Evolutionary conservation across 345 rosid species (phyloP).

Genomic region (Hevea brasiliensis): DNA sequence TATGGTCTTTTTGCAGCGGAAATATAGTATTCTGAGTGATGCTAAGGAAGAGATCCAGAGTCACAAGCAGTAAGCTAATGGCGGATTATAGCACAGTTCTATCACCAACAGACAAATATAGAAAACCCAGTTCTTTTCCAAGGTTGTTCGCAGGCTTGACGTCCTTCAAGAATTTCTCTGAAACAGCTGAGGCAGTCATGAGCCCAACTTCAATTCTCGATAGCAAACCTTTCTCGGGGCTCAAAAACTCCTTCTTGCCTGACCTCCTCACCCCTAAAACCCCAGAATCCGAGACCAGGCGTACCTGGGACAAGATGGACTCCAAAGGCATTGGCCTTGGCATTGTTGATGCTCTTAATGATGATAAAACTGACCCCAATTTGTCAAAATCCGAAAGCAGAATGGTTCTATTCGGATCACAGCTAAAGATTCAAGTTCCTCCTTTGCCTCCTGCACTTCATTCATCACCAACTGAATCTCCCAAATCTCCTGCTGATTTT

Average conservation of each 20-base stretch:
- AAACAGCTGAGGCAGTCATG: constrained; percentile 46
- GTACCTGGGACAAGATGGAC: constrained; percentile 48
- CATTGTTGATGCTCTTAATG: constrained; percentile 59
- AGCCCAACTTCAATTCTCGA: constrained; percentile 95
- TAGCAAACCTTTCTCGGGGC: constrained; percentile 61
- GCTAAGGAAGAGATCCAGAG: constrained; percentile 44
- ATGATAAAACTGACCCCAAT: constrained; percentile 34
- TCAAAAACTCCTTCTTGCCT: constrained; percentile 63
- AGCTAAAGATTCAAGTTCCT: constrained; percentile 77
- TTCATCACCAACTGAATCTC: constrained; percentile 40
- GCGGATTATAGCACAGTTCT: constrained; percentile 43
- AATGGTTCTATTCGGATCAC: constrained; percentile 71
- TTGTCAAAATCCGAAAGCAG: constrained; percentile 53
- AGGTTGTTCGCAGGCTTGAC: constrained; percentile 59
- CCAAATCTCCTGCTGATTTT: constrained; percentile 58
- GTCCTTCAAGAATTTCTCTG: constrained; percentile 55
- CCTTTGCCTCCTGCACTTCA: constrained; percentile 29
- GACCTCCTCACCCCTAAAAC: constrained; percentile 39
- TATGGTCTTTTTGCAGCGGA: constrained; percentile 20
- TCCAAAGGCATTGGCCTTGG: constrained; percentile 64
- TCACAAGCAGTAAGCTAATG: constrained; percentile 37
- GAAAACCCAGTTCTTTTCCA: constrained; percentile 58
- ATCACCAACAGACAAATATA: constrained; percentile 42
- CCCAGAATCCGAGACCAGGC: constrained; percentile 41
- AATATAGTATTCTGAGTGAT: constrained; percentile 13